Evolutionary conservation across 768 basidiomycete species (phyloP).

Genomic region (Neoboletus subvelutipes): DNA sequence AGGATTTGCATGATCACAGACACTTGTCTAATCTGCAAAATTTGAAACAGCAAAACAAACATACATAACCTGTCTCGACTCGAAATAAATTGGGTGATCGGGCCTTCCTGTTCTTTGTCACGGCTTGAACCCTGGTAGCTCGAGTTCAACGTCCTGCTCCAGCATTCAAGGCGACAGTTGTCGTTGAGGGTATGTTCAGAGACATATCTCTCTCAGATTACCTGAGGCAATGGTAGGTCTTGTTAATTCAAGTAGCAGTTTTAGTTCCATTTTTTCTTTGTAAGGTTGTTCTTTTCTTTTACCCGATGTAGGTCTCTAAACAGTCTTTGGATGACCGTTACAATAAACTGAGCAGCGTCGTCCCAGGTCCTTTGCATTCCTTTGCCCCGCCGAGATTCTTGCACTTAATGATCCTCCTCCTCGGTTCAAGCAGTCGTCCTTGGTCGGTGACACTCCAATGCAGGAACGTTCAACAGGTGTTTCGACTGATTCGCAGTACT

Average conservation of each 20-base stretch:
- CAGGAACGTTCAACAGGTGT: conserved; percentile 42
- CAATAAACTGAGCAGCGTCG: background rate
- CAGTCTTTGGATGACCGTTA: background rate
- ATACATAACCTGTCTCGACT: no score
- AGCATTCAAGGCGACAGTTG: no score
- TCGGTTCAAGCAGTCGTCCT: conserved; percentile 73
- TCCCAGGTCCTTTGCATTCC: conserved; percentile 79
- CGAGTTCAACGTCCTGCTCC: no score
- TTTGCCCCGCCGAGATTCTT: conserved; percentile 92
- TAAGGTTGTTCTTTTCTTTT: conserved; percentile 94
- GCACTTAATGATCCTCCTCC: conserved; percentile 88
- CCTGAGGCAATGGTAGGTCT: conserved; percentile 73
- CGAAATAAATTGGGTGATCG: no score
- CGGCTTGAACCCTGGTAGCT: no score
- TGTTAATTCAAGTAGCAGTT: no score
- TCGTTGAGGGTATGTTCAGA: conserved; percentile 74
- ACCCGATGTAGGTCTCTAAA: conserved; percentile 70
- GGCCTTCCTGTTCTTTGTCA: no score
- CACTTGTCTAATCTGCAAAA: no score
- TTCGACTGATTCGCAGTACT: conserved; percentile 88
- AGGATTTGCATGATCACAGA: no score
- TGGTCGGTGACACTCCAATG: conserved; percentile 42
- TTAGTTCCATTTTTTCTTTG: no score
- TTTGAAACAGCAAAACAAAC: no score
- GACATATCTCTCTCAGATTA: conserved; percentile 72